These are phyloP conservation scores for Truncatella angustata DNA, from an alignment of 2,329 filamentous ascomycete species.

Conservation along the genomic window DNA sequence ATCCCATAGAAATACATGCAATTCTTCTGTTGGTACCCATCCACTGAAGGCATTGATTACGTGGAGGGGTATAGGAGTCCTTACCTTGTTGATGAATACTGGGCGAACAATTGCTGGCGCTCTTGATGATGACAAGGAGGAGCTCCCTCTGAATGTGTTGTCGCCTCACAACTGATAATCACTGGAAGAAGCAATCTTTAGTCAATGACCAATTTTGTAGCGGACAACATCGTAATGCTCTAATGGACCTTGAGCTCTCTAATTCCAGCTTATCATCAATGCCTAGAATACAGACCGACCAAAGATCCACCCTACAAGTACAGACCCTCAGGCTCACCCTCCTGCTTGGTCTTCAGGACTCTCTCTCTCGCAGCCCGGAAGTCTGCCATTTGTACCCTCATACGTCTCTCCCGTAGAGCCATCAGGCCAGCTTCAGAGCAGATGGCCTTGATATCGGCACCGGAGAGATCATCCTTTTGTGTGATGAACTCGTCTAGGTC, in stretches of 20 bases:
- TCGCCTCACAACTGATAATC: too few species aligned
- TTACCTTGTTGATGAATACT: too few species aligned
- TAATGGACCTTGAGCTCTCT: neutral
- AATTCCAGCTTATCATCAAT: neutral
- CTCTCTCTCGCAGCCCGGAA: slow-evolving; percentile 90
- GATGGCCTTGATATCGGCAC: slow-evolving; percentile 98
- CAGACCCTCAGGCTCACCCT: slow-evolving; percentile 96
- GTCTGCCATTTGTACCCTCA: slow-evolving; percentile 99
- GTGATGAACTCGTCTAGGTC: slow-evolving; percentile 98
- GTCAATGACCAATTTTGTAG: too few species aligned
- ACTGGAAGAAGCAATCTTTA: too few species aligned
- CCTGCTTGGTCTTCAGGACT: slow-evolving; percentile 96
- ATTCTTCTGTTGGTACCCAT: too few species aligned
- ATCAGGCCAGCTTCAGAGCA: slow-evolving; percentile 95
- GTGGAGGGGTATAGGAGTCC: too few species aligned
- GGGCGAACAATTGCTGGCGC: too few species aligned
- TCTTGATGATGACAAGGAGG: too few species aligned
- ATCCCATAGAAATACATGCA: too few species aligned
- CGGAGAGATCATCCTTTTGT: slow-evolving; percentile 95
- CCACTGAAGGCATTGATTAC: too few species aligned
- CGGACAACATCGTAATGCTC: neutral
- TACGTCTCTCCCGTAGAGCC: slow-evolving; percentile 89
- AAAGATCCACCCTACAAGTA: slow-evolving; percentile 73
- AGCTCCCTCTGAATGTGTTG: too few species aligned
- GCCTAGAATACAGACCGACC: slow-evolving; percentile 6